These are phyloP conservation scores for Lagerstroemia speciosa DNA, from an alignment of 345 rosid genomes.

Conservation along the genomic window DNA sequence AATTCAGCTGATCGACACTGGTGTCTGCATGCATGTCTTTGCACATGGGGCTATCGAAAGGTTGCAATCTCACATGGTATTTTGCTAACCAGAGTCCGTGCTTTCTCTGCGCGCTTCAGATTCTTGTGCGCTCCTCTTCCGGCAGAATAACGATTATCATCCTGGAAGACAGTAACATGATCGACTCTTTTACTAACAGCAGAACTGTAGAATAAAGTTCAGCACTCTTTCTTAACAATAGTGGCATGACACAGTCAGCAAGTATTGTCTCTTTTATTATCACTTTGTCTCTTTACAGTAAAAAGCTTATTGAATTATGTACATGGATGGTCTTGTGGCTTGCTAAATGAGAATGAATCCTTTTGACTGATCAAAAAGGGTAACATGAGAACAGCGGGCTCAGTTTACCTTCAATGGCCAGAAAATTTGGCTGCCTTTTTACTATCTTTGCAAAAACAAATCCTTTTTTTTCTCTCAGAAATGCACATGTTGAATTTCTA, in stretches of 20 bases:
- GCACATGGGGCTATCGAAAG: neutral
- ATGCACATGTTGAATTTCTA: no score
- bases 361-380: no score
- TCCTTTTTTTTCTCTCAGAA: neutral
- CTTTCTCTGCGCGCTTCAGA: constrained; percentile 87
- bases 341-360: no score
- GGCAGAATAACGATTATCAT: constrained; percentile 79
- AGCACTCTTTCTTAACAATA: neutral
- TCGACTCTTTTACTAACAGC: neutral
- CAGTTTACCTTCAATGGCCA: no score
- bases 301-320: no score
- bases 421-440: no score
- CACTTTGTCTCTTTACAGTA: no score
- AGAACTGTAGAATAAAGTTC: neutral
- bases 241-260: neutral
- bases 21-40: neutral
- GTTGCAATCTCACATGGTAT: constrained; percentile 48
- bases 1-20: neutral
- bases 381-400: no score
- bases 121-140: constrained; percentile 91
- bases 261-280: no score
- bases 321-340: no score
- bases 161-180: constrained; percentile 32
- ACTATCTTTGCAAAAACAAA: constrained; percentile 18
- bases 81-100: constrained; percentile 64